These are phyloP conservation scores for Naganishia antarctica DNA, from an alignment of 768 basidiomycete species.

Conservation along the genomic window DNA sequence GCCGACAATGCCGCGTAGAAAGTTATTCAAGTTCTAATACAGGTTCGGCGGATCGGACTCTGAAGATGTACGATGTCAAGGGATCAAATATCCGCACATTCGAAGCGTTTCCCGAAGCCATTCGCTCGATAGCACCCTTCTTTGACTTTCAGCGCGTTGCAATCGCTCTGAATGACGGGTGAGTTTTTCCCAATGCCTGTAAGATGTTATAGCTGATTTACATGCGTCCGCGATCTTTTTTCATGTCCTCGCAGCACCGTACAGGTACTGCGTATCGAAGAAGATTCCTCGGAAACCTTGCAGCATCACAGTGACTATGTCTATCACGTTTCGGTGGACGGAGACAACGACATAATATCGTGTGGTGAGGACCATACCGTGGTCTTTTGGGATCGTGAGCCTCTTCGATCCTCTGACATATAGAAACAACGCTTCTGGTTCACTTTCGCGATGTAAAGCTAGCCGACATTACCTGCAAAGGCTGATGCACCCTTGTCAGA, in stretches of 20 bases:
- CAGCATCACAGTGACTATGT: conserved; percentile 43
- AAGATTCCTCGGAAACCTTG: conserved; percentile 29
- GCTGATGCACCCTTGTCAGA: conserved; percentile 44
- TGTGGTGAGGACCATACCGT: conserved; percentile 46
- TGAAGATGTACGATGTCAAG: conserved; percentile 34
- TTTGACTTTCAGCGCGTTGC: conserved; percentile 31
- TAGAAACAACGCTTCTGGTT: neutral
- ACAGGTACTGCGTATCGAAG: conserved; percentile 34
- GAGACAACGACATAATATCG: conserved; percentile 28
- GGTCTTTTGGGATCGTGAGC: neutral
- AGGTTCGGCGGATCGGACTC: conserved; percentile 40
- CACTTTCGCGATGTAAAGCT: neutral
- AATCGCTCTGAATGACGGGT: conserved; percentile 45
- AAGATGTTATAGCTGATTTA: too few species aligned
- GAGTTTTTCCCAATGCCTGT: too few species aligned
- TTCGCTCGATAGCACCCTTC: conserved; percentile 35
- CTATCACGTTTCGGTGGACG: conserved; percentile 33
- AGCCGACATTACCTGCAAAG: conserved; percentile 29
- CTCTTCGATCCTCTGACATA: neutral
- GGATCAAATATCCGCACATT: conserved; percentile 30
- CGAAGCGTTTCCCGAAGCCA: conserved; percentile 36
- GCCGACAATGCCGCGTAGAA: too few species aligned
- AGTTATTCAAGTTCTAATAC: too few species aligned
- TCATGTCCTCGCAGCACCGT: conserved; percentile 28
- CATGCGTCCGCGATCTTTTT: too few species aligned